Conservation (phyloP, 305 asterid genomes). For the Vinca major region DNA sequence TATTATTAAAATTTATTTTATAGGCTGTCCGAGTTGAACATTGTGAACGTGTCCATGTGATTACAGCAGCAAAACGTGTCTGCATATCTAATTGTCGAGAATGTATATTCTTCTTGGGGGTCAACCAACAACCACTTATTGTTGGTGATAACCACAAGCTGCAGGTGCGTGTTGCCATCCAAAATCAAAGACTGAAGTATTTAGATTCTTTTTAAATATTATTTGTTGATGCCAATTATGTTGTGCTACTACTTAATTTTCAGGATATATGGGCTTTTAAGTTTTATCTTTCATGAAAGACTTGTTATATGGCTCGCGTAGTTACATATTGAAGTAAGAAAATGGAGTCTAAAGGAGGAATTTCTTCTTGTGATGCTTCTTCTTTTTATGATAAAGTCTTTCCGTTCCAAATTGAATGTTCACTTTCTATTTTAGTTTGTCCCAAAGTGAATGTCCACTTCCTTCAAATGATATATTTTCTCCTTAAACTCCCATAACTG, state of each 20-base stretch:
- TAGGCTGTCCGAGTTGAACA: slow-evolving; percentile 99
- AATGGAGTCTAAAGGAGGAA: no score
- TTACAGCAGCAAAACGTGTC: slow-evolving; percentile 84
- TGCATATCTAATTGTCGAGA: slow-evolving; percentile 98
- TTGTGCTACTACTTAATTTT: neutral
- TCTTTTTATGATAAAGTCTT: neutral
- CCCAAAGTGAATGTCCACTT: no score
- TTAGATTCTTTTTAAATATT: neutral
- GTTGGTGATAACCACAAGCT: slow-evolving; percentile 98
- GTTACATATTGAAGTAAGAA: neutral
- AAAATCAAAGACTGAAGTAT: neutral
- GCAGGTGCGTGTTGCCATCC: slow-evolving; percentile 46
- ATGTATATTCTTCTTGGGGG: slow-evolving; percentile 92
- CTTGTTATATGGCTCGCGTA: neutral
- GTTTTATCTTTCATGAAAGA: neutral
- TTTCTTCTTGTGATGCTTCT: neutral
- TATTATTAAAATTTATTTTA: slow-evolving; percentile 16
- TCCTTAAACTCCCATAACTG: no score
- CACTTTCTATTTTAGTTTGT: no score
- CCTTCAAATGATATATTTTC: no score
- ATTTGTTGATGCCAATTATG: neutral
- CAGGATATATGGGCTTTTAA: neutral
- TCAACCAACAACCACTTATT: slow-evolving; percentile 90
- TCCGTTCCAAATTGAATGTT: no score
- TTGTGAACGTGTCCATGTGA: slow-evolving; percentile 96